phyloP scores from a whole-genome alignment of 2,329 filamentous ascomycete genomes.

The Colletotrichum spaethianum region DNA sequence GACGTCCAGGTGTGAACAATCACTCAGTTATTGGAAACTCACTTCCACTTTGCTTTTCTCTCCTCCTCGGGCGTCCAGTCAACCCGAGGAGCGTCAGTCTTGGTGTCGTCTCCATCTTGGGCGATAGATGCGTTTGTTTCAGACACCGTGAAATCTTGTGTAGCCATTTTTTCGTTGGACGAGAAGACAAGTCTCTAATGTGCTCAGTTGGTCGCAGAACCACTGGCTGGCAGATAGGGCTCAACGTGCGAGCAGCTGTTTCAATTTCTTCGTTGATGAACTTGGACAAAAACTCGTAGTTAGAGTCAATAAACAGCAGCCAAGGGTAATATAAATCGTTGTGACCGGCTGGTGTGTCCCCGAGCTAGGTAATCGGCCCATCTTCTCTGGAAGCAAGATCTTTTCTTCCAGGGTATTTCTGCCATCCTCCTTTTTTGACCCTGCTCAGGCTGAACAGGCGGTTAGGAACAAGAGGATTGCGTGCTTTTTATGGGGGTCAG shows the following conservation, averaged over 20 bases:
- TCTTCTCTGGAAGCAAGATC: background rate
- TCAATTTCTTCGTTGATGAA: background rate
- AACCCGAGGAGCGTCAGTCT: background rate
- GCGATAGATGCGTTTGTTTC: background rate
- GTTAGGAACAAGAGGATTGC: background rate
- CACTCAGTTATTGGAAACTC: slow-evolving; percentile 35
- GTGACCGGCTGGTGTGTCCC: background rate
- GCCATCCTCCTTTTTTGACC: background rate
- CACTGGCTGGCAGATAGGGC: background rate
- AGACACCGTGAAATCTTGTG: background rate
- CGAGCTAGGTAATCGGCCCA: background rate
- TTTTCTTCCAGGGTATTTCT: background rate
- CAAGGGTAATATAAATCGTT: background rate
- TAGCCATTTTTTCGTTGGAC: background rate
- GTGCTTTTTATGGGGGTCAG: background rate
- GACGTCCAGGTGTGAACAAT: background rate
- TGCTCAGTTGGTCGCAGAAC: background rate
- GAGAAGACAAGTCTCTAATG: background rate
- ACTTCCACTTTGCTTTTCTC: slow-evolving; percentile 55
- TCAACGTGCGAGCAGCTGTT: too few species aligned
- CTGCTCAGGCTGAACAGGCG: background rate
- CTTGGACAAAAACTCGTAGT: too few species aligned
- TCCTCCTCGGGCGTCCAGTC: slow-evolving; percentile 56
- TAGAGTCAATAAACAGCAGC: background rate
- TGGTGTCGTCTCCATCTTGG: background rate